phyloP scores from a whole-genome alignment of 768 basidiomycete species.

The Naganishia vaughanmartiniae region DNA sequence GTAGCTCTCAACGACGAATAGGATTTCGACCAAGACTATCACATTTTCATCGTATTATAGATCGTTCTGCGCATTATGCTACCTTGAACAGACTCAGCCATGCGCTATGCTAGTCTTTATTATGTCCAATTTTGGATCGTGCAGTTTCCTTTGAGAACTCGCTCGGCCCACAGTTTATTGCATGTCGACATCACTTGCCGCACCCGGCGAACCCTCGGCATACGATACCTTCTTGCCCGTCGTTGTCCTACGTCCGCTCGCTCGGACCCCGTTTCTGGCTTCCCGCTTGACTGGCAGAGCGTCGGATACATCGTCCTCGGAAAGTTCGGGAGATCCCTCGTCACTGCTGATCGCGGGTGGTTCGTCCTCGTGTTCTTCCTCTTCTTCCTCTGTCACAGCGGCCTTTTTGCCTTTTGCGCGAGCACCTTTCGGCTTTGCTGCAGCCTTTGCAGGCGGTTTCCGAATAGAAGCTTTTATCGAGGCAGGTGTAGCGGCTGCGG shows the following conservation, averaged over 20 bases:
- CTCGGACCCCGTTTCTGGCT: background rate
- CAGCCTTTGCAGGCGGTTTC: background rate
- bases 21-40: conserved; percentile 16
- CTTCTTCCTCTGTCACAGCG: conserved; percentile 15
- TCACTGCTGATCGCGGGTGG: background rate
- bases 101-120: too few relatives aligned
- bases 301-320: background rate
- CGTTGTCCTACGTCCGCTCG: background rate
- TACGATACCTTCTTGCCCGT: conserved; percentile 6
- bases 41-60: too few relatives aligned
- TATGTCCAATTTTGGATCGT: too few relatives aligned
- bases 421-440: background rate
- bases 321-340: background rate
- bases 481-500: background rate
- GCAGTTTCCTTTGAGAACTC: too few relatives aligned
- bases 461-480: background rate
- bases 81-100: too few relatives aligned
- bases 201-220: conserved; percentile 1
- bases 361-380: background rate
- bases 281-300: background rate
- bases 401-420: conserved; percentile 11
- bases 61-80: too few relatives aligned
- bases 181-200: conserved; percentile 6
- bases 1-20: conserved; percentile 22
- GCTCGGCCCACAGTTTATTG: background rate